Evolutionary conservation across 768 basidiomycete species (phyloP).

Genomic region (Pleurotus djamor): DNA sequence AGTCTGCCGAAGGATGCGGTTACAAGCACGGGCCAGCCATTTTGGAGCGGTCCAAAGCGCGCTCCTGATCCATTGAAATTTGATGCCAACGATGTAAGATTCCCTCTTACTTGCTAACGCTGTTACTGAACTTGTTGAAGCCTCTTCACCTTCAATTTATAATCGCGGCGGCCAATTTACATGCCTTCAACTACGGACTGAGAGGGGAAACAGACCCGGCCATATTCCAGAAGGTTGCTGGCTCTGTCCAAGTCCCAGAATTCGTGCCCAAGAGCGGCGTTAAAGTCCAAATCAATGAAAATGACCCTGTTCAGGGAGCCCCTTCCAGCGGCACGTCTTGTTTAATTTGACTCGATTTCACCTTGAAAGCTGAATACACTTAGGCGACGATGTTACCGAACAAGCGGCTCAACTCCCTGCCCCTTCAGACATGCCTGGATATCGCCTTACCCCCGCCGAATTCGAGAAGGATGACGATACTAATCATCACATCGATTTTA

Average conservation of each 20-base stretch:
- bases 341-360: background rate
- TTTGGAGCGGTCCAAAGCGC: constrained; percentile 99
- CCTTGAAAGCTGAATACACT: constrained; percentile 11
- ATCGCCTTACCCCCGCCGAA: constrained; percentile 90
- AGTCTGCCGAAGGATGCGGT: constrained; percentile 94
- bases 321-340: constrained; percentile 34
- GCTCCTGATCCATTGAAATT: constrained; percentile 91
- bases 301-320: constrained; percentile 74
- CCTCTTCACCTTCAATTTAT: constrained; percentile 85
- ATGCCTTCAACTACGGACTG: constrained; percentile 97
- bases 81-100: constrained; percentile 81
- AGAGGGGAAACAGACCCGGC: constrained; percentile 81
- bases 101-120: constrained; percentile 8
- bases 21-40: constrained; percentile 90
- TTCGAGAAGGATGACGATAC: constrained; percentile 99
- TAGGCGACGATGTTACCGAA: constrained; percentile 53
- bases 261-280: constrained; percentile 93
- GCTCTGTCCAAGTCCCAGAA: constrained; percentile 82
- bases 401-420: constrained; percentile 73
- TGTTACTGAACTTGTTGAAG: constrained; percentile 36
- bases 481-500: constrained; percentile 98
- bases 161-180: constrained; percentile 92
- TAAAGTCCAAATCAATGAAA: constrained; percentile 92
- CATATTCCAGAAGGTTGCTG: constrained; percentile 81
- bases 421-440: constrained; percentile 93